These are phyloP conservation scores for Macrolepiota fuliginosa DNA, from an alignment of 768 basidiomycete species.

Conservation along the genomic window DNA sequence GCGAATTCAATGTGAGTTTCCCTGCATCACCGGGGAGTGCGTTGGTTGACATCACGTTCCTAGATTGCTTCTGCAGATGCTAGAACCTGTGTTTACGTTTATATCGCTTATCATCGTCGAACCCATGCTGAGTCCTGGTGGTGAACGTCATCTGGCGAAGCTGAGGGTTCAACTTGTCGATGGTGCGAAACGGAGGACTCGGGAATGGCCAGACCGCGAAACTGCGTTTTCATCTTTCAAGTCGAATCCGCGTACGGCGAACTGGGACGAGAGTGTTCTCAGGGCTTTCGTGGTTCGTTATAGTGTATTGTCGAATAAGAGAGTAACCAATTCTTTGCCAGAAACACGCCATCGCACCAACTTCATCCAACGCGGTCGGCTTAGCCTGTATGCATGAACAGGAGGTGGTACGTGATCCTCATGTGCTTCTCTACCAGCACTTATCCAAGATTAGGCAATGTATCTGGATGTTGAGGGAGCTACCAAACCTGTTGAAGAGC, in stretches of 20 bases:
- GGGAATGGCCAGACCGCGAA: slow-evolving; percentile 49
- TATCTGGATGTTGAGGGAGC: slow-evolving; percentile 57
- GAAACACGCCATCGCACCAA: slow-evolving; percentile 45
- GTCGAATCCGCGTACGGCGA: slow-evolving; percentile 23
- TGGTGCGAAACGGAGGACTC: slow-evolving; percentile 46
- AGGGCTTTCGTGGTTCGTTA: slow-evolving; percentile 50
- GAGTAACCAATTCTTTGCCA: slow-evolving; percentile 17
- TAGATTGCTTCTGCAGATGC: slow-evolving; percentile 53
- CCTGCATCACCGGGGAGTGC: background rate
- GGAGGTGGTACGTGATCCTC: slow-evolving; percentile 47
- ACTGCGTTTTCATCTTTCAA: slow-evolving; percentile 9
- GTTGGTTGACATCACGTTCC: background rate
- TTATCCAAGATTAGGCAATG: slow-evolving; percentile 45
- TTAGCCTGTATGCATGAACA: slow-evolving; percentile 61
- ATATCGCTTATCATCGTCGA: slow-evolving; percentile 57
- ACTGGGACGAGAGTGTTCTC: slow-evolving; percentile 56
- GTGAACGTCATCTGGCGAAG: slow-evolving; percentile 35
- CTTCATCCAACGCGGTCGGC: slow-evolving; percentile 33
- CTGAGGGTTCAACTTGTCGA: slow-evolving; percentile 43
- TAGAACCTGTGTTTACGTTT: slow-evolving; percentile 45
- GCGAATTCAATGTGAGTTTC: slow-evolving; percentile 58
- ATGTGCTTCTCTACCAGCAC: slow-evolving; percentile 1
- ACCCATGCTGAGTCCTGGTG: slow-evolving; percentile 57
- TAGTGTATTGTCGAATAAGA: background rate
- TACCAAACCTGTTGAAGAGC: slow-evolving; percentile 45